Evolutionary conservation across 306 rosid genomes (phyloP).

Genomic region (Inga laurina): DNA sequence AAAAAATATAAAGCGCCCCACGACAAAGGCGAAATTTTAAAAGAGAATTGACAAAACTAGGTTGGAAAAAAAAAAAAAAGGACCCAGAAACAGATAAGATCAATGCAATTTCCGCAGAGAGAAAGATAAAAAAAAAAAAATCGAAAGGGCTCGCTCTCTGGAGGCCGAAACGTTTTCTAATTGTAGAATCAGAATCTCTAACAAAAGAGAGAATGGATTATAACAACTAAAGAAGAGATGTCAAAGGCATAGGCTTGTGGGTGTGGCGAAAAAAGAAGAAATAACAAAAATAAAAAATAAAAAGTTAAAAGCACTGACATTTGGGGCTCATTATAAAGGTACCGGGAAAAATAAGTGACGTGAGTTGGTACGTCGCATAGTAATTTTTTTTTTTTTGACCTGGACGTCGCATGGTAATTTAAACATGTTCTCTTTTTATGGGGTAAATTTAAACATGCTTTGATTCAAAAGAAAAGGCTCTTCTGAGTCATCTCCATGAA

Average conservation of each 20-base stretch:
- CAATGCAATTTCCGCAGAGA: conserved; percentile 12
- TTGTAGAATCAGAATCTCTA: conserved; percentile 31
- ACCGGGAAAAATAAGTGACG: not conserved
- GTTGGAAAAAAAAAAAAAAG: not conserved
- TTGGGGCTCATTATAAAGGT: not conserved
- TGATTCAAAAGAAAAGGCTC: not conserved
- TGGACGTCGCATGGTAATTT: not conserved
- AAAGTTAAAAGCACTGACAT: conserved; percentile 28
- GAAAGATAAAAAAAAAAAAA: not conserved
- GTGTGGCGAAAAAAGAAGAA: not conserved
- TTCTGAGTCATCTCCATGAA: not conserved
- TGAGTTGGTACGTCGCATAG: not conserved
- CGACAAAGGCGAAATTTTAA: not conserved
- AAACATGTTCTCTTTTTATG: not conserved
- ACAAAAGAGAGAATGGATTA: conserved; percentile 17
- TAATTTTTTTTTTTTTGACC: not conserved
- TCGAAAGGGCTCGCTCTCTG: conserved; percentile 8
- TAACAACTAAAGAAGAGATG: not conserved
- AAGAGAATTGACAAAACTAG: not conserved
- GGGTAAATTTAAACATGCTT: not conserved
- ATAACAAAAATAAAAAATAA: not conserved
- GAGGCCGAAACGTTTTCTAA: conserved; percentile 35
- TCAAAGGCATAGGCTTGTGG: not conserved
- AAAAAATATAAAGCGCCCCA: conserved; percentile 29
- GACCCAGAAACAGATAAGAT: conserved; percentile 29